phyloP scores from a whole-genome alignment of 2,329 filamentous ascomycete species.

The Colletotrichum acutatum region DNA sequence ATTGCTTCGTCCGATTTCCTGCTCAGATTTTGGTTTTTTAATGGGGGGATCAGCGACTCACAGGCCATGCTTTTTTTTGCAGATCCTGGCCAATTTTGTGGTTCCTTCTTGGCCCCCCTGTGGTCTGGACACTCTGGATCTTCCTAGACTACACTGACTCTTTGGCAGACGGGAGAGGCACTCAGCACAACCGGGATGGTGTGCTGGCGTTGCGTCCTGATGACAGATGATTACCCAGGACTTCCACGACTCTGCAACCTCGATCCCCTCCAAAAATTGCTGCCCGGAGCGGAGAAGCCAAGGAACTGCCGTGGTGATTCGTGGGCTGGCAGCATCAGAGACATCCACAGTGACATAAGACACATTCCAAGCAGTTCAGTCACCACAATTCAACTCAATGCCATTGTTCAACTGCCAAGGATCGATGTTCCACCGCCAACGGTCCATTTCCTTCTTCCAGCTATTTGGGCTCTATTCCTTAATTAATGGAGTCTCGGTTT shows the following conservation, averaged over 20 bases:
- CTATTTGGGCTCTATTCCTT: slow-evolving; percentile 20
- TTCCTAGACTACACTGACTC: slow-evolving; percentile 17
- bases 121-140: slow-evolving; percentile 22
- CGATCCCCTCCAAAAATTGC: not conserved
- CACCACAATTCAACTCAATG: not conserved
- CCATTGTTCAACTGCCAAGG: not conserved
- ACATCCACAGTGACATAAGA: slow-evolving; percentile 20
- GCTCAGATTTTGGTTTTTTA: not conserved
- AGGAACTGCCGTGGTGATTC: slow-evolving; percentile 1
- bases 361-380: not conserved
- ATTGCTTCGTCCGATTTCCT: slow-evolving; percentile 16
- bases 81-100: slow-evolving; percentile 25
- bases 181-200: slow-evolving; percentile 20
- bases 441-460: slow-evolving; percentile 12
- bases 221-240: slow-evolving; percentile 18
- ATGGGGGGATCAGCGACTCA: slow-evolving; percentile 22
- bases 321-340: not conserved
- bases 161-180: slow-evolving; percentile 7
- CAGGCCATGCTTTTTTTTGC: slow-evolving; percentile 21
- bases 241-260: slow-evolving; percentile 17
- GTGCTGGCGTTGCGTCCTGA: slow-evolving; percentile 28
- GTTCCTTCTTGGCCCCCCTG: not conserved
- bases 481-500: slow-evolving; percentile 13
- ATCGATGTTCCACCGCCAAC: not conserved
- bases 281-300: slow-evolving; percentile 23